These are phyloP conservation scores for Amylocarpus encephaloides DNA, from an alignment of 2,329 filamentous ascomycete genomes.

Conservation along the genomic window DNA sequence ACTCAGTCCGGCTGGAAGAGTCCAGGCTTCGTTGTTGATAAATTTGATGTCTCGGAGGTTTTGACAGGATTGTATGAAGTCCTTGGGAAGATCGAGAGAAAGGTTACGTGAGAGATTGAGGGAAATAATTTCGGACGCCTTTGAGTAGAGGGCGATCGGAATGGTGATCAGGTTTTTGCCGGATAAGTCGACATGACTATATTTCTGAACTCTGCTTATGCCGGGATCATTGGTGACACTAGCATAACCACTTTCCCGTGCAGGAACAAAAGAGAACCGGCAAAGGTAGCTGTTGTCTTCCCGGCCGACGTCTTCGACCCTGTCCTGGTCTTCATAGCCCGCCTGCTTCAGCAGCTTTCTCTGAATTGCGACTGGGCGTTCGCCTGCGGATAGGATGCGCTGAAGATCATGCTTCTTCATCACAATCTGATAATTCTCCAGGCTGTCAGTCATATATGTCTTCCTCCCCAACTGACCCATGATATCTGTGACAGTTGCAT, in stretches of 20 bases:
- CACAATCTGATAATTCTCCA: conserved; percentile 93
- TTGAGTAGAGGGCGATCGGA: conserved; percentile 87
- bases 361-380: conserved; percentile 84
- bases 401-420: conserved; percentile 89
- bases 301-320: conserved; percentile 85
- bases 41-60: conserved; percentile 93
- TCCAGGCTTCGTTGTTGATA: conserved; percentile 86
- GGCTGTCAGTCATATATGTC: conserved; percentile 81
- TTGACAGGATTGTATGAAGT: conserved; percentile 91
- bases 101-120: conserved; percentile 90
- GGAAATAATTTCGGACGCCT: conserved; percentile 86
- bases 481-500: conserved; percentile 79
- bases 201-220: conserved; percentile 77
- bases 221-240: conserved; percentile 70
- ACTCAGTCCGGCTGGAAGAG: conserved; percentile 76
- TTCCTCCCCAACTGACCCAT: conserved; percentile 90
- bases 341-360: conserved; percentile 86
- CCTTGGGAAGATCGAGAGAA: conserved; percentile 84
- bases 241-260: conserved; percentile 76
- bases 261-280: conserved; percentile 89
- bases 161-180: conserved; percentile 90
- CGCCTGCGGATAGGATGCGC: conserved; percentile 68
- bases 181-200: conserved; percentile 87
- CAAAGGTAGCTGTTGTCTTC: conserved; percentile 98
- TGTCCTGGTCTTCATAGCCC: conserved; percentile 80